Evolutionary conservation across 2,329 filamentous ascomycete species (phyloP).

Genomic region (Lecanicillium sp.): DNA sequence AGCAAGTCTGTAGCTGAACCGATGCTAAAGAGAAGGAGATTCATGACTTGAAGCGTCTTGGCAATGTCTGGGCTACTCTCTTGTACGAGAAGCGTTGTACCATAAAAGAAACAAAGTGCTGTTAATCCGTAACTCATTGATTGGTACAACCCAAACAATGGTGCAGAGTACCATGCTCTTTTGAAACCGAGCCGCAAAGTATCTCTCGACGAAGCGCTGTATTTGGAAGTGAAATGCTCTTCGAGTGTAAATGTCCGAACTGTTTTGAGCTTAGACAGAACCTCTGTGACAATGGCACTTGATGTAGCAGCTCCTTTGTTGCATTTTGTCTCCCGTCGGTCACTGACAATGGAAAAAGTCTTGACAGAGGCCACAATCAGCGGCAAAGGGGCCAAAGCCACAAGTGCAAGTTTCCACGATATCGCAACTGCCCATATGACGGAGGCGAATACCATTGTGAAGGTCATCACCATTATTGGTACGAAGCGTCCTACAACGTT

Average conservation of each 20-base stretch:
- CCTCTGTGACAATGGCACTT: conserved; percentile 56
- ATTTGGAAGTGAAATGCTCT: conserved; percentile 57
- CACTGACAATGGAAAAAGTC: conserved; percentile 55
- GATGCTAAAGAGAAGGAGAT: conserved; percentile 77
- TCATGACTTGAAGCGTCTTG: conserved; percentile 64
- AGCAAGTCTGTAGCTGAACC: conserved; percentile 63
- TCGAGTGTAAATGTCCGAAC: conserved; percentile 71
- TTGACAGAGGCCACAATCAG: conserved; percentile 59
- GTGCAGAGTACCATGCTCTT: conserved; percentile 58
- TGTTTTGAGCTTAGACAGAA: conserved; percentile 70
- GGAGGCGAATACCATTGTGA: conserved; percentile 59
- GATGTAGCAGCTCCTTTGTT: conserved; percentile 54
- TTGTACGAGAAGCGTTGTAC: conserved; percentile 52
- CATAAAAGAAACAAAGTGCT: conserved; percentile 80
- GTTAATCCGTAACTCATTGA: conserved; percentile 62
- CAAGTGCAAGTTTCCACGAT: conserved; percentile 74
- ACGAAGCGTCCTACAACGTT: conserved; percentile 73
- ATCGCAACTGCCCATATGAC: conserved; percentile 65
- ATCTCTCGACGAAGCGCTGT: conserved; percentile 39
- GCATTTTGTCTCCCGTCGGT: conserved; percentile 62
- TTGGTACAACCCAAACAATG: conserved; percentile 72
- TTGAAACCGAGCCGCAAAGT: conserved; percentile 55
- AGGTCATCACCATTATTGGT: conserved; percentile 58
- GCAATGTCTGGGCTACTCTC: conserved; percentile 39
- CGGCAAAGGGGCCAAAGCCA: conserved; percentile 61